Conservation (phyloP, 2,329 filamentous ascomycete species). For the Bretziella fagacearum region DNA sequence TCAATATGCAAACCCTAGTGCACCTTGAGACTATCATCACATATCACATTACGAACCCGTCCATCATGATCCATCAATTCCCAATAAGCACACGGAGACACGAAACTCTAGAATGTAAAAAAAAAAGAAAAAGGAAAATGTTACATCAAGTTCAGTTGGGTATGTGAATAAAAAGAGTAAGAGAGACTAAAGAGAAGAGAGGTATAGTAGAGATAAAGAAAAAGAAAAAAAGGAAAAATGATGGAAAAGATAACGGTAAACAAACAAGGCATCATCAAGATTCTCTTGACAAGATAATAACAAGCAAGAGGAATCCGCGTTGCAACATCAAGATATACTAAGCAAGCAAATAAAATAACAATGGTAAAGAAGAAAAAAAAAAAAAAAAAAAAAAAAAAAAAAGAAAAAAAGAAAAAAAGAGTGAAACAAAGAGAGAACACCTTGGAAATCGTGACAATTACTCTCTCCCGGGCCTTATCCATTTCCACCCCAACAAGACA, state of each 20-base stretch:
- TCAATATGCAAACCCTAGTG: no score
- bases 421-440: neutral
- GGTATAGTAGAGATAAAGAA: neutral
- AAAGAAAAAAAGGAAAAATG: neutral
- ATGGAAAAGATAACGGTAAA: neutral
- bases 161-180: neutral
- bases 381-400: neutral
- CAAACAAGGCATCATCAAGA: no score
- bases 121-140: neutral
- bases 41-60: no score
- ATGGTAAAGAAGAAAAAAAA: constrained; percentile 2
- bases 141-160: constrained; percentile 13
- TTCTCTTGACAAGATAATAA: no score
- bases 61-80: no score
- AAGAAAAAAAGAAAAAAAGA: constrained; percentile 8
- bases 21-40: no score
- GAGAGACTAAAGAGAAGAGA: neutral
- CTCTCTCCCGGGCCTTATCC: neutral
- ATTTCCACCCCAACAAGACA: neutral
- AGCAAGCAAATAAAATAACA: neutral
- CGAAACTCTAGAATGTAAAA: no score
- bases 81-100: no score
- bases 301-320: no score
- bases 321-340: no score
- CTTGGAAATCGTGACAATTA: constrained; percentile 5